These are phyloP conservation scores for Taxillus chinensis DNA, from an alignment of 164 flowering plant species.

Conservation along the genomic window DNA sequence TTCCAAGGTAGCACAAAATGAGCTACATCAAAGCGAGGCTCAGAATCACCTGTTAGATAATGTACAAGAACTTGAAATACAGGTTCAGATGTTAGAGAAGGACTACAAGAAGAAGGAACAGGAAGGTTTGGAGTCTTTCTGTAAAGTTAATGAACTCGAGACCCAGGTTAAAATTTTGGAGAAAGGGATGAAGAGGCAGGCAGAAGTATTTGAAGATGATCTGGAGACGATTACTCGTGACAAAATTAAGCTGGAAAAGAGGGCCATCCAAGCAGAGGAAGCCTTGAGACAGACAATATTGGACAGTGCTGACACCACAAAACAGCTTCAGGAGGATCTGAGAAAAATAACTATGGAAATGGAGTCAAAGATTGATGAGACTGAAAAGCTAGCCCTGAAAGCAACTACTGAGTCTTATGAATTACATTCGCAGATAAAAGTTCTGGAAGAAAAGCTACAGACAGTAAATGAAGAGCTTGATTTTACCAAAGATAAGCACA, in stretches of 20 bases:
- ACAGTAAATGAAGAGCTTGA: background rate
- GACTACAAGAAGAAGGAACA: slow-evolving; percentile 20
- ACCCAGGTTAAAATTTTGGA: slow-evolving; percentile 25
- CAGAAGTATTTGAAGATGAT: slow-evolving; percentile 26
- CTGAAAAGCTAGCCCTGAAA: slow-evolving; percentile 23
- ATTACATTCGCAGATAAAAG: background rate
- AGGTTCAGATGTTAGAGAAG: slow-evolving; percentile 20
- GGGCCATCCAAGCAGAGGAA: slow-evolving; percentile 42
- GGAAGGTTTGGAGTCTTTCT: slow-evolving; percentile 20
- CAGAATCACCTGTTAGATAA: slow-evolving; percentile 12
- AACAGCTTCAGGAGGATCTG: slow-evolving; percentile 31
- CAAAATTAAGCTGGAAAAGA: slow-evolving; percentile 34
- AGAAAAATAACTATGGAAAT: slow-evolving; percentile 29
- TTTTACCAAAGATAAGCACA: background rate
- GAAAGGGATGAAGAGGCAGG: slow-evolving; percentile 31
- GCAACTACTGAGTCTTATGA: slow-evolving; percentile 5
- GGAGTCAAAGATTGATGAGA: slow-evolving; percentile 28
- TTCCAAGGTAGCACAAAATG: slow-evolving; percentile 16
- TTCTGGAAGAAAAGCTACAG: background rate
- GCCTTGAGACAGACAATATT: slow-evolving; percentile 25
- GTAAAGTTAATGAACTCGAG: slow-evolving; percentile 26
- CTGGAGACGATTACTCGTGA: slow-evolving; percentile 17
- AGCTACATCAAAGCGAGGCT: slow-evolving; percentile 7
- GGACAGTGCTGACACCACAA: slow-evolving; percentile 27
- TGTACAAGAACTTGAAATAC: slow-evolving; percentile 25